These are phyloP conservation scores for Albugo candida DNA, from an alignment of 352 stramenopile species.

Conservation along the genomic window DNA sequence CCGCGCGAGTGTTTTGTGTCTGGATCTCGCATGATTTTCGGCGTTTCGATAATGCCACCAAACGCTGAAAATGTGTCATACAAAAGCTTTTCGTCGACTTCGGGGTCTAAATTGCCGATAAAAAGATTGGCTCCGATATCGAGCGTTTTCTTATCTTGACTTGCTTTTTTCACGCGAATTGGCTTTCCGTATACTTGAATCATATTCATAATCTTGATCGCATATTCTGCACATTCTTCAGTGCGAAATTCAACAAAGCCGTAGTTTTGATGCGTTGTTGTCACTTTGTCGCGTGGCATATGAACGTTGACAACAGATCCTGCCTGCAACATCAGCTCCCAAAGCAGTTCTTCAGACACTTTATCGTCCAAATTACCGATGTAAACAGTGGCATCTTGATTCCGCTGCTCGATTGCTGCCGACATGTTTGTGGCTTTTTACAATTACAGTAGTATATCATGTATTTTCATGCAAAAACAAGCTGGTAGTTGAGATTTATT, in stretches of 20 bases:
- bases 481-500: too few species aligned
- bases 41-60: constrained; percentile 90
- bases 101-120: constrained; percentile 89
- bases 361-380: constrained; percentile 94
- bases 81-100: constrained; percentile 98
- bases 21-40: constrained; percentile 88
- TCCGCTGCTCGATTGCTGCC: constrained; percentile 73
- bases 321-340: constrained; percentile 90
- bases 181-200: constrained; percentile 94
- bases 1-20: constrained; percentile 86
- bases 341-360: constrained; percentile 92
- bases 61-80: constrained; percentile 99
- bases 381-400: constrained; percentile 95
- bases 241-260: constrained; percentile 98
- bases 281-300: constrained; percentile 98
- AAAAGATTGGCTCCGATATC: constrained; percentile 99
- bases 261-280: constrained; percentile 89
- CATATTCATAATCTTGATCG: constrained; percentile 98
- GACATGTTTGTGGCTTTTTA: constrained; percentile 20
- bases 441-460: too few species aligned
- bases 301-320: constrained; percentile 94
- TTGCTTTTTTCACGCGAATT: constrained; percentile 92
- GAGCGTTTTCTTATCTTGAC: constrained; percentile 87
- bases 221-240: constrained; percentile 95
- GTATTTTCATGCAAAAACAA: too few species aligned